Conservation (phyloP, 192 early-diverging fungal species). For the Coemansia sp. region DNA sequence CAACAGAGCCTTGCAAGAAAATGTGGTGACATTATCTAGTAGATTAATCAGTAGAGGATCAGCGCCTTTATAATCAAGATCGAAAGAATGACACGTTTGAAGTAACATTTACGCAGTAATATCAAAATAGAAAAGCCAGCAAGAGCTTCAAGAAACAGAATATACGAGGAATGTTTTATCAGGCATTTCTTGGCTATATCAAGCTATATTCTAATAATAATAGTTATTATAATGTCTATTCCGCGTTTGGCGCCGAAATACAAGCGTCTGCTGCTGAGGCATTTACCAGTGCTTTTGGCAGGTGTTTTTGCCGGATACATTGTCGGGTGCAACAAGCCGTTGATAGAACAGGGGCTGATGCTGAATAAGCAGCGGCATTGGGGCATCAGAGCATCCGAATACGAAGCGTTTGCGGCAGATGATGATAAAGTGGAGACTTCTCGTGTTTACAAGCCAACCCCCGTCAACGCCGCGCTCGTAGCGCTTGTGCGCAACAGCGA, state of each 20-base stretch:
- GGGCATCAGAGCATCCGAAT: neutral
- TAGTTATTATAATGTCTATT: neutral
- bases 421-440: too few species aligned
- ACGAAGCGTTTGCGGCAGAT: neutral
- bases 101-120: constrained; percentile 3
- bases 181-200: too few species aligned
- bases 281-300: constrained; percentile 25
- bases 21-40: too few species aligned
- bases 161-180: too few species aligned
- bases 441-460: neutral
- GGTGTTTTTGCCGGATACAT: constrained; percentile 31
- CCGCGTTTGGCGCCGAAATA: neutral
- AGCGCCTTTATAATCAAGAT: neutral
- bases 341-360: neutral
- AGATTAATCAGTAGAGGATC: neutral
- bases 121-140: neutral
- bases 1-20: neutral
- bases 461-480: constrained; percentile 58
- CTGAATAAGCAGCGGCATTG: neutral
- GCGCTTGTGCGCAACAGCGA: constrained; percentile 66
- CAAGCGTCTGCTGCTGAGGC: constrained; percentile 7
- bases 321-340: constrained; percentile 18
- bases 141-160: neutral
- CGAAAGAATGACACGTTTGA: neutral
- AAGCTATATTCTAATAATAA: neutral